These are phyloP conservation scores for Harringtonia lauricola DNA, from an alignment of 2,329 filamentous ascomycete species.

Conservation along the genomic window DNA sequence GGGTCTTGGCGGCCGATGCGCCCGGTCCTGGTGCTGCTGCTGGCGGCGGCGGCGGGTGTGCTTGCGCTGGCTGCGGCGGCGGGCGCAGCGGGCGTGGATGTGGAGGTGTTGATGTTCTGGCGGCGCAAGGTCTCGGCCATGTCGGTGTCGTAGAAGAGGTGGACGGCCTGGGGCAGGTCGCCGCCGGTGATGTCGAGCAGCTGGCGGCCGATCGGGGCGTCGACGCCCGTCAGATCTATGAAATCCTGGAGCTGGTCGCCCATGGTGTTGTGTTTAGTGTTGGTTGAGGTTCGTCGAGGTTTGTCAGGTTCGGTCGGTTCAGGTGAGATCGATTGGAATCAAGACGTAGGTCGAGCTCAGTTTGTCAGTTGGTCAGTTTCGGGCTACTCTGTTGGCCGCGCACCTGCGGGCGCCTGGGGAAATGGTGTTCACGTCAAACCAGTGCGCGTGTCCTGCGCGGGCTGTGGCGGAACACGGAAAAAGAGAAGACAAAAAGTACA, in stretches of 20 bases:
- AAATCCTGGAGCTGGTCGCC: slow-evolving; percentile 64
- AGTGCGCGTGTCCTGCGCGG: too few species aligned
- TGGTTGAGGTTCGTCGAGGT: too few species aligned
- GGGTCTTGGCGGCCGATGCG: slow-evolving; percentile 39
- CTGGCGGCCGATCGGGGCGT: slow-evolving; percentile 61
- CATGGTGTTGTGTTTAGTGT: too few species aligned
- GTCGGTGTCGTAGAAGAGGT: slow-evolving; percentile 84
- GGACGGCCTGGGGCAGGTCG: slow-evolving; percentile 75
- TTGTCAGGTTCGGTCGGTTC: too few species aligned
- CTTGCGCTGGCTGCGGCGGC: slow-evolving; percentile 1
- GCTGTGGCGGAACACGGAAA: too few species aligned
- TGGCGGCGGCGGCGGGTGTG: not conserved
- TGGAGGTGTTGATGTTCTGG: slow-evolving; percentile 25
- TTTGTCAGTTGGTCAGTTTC: too few species aligned
- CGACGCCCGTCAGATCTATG: slow-evolving; percentile 67
- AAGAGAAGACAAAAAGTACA: too few species aligned
- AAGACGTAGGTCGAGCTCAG: too few species aligned
- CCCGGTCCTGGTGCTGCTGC: slow-evolving; percentile 1
- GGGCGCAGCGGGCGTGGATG: slow-evolving; percentile 20
- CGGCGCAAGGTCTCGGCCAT: slow-evolving; percentile 38
- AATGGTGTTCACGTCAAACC: too few species aligned
- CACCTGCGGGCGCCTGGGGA: too few species aligned
- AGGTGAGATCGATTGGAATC: too few species aligned
- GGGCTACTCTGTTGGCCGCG: too few species aligned
- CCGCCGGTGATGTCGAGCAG: slow-evolving; percentile 80